Conservation (phyloP, 306 rosid genomes). For the Cucumis cinereus region DNA sequence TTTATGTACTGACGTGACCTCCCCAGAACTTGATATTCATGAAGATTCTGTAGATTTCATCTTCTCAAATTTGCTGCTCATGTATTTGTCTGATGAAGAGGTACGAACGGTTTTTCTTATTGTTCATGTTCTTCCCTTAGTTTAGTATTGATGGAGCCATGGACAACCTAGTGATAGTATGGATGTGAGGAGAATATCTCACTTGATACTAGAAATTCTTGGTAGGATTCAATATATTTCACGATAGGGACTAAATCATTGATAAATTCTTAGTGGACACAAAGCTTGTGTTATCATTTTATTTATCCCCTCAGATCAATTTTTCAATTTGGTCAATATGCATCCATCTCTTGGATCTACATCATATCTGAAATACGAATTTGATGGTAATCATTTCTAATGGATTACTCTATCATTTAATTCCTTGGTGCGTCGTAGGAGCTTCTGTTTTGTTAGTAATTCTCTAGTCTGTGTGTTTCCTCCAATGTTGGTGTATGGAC, state of each 20-base stretch:
- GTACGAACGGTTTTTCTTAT: constrained; percentile 17
- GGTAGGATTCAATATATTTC: not conserved
- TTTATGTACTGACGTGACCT: constrained; percentile 75
- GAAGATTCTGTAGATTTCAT: constrained; percentile 63
- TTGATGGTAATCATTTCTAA: not conserved
- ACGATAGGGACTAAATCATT: too few species aligned
- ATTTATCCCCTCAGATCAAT: not conserved
- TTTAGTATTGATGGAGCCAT: not conserved
- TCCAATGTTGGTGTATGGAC: not conserved
- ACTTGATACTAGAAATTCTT: not conserved
- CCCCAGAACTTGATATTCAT: constrained; percentile 45
- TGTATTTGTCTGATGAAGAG: constrained; percentile 88
- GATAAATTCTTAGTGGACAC: not conserved
- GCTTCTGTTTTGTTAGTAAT: not conserved
- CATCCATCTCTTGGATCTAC: not conserved
- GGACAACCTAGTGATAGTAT: not conserved
- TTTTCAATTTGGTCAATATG: not conserved
- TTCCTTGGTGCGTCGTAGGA: not conserved
- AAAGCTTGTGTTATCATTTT: not conserved
- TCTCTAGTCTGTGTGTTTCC: not conserved
- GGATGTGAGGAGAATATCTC: not conserved
- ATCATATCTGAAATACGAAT: not conserved
- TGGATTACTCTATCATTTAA: not conserved
- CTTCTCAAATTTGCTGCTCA: constrained; percentile 87
- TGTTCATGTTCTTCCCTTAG: not conserved